phyloP scores from a whole-genome alignment of 352 stramenopile species.

The Phytophthora cryptogea region DNA sequence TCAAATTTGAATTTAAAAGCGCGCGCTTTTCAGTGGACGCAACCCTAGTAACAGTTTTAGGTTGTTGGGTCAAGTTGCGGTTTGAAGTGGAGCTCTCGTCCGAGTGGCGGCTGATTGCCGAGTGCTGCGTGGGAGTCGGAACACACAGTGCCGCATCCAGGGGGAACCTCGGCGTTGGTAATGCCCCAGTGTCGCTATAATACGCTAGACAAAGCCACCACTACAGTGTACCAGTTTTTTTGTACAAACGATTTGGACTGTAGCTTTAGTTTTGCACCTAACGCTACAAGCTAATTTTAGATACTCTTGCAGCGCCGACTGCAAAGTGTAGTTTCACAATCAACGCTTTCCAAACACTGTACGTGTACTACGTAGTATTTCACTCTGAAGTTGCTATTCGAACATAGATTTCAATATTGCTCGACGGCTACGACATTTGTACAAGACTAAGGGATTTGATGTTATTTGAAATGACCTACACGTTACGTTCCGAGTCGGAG shows the following conservation, averaged over 20 bases:
- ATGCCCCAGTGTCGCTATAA: conserved; percentile 4
- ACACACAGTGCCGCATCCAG: neutral
- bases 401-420: conserved; percentile 2
- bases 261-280: too few relatives aligned
- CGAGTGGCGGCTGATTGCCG: neutral
- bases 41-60: neutral
- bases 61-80: neutral
- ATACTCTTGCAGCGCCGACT: too few relatives aligned
- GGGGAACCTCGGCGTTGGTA: conserved; percentile 15
- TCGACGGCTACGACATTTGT: neutral
- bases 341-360: too few relatives aligned
- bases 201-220: neutral
- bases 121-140: conserved; percentile 20
- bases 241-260: neutral
- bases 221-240: neutral
- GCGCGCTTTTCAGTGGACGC: conserved; percentile 8
- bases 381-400: conserved; percentile 4
- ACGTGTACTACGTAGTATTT: too few relatives aligned
- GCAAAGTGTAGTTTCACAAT: too few relatives aligned
- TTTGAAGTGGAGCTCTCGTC: conserved; percentile 5
- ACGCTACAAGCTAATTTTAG: too few relatives aligned
- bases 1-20: neutral
- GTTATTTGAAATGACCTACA: conserved; percentile 26
- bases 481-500: conserved; percentile 30
- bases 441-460: neutral